A percentile compares a stretch with the other conserved stretches of the same genome.
Evolutionary conservation across 148 eudicot species (phyloP).

Genomic region (Fagopyrum homotropicum): DNA sequence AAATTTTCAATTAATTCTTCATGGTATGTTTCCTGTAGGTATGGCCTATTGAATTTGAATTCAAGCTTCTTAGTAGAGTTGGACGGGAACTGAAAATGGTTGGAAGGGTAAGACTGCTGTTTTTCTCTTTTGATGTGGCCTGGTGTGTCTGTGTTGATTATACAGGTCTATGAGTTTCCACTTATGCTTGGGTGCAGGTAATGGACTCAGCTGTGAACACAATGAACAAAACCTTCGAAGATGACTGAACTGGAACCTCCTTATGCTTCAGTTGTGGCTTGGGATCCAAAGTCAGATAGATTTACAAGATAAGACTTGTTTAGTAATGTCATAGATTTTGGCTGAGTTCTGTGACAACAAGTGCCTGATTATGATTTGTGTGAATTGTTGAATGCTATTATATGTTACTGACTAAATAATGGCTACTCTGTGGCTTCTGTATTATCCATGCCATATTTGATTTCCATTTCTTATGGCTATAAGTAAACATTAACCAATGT

Average conservation of each 20-base stretch:
- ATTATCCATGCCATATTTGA: no score
- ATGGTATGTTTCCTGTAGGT: constrained; percentile 32
- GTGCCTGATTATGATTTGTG: not conserved
- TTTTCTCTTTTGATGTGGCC: not conserved
- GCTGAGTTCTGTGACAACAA: constrained; percentile 13
- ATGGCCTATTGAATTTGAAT: constrained; percentile 88
- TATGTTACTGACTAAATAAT: no score
- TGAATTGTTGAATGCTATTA: no score
- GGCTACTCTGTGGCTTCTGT: no score
- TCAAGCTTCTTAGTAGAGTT: constrained; percentile 82
- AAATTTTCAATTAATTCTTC: no score
- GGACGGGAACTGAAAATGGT: constrained; percentile 74
- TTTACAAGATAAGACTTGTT: not conserved
- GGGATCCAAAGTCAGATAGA: not conserved
- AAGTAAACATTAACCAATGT: no score
- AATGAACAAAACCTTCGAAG: constrained; percentile 72
- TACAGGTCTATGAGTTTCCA: not conserved
- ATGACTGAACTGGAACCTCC: constrained; percentile 30
- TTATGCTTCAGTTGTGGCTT: not conserved
- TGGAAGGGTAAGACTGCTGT: constrained; percentile 55
- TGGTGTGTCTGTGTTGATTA: constrained; percentile 1
- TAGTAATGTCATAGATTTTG: constrained; percentile 14
- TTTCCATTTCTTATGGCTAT: no score
- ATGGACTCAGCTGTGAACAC: constrained; percentile 83
- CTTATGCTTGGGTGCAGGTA: constrained; percentile 39